Base-by-base conservation (phyloP, 78 protist genomes). In the Guillardia theta region DNA sequence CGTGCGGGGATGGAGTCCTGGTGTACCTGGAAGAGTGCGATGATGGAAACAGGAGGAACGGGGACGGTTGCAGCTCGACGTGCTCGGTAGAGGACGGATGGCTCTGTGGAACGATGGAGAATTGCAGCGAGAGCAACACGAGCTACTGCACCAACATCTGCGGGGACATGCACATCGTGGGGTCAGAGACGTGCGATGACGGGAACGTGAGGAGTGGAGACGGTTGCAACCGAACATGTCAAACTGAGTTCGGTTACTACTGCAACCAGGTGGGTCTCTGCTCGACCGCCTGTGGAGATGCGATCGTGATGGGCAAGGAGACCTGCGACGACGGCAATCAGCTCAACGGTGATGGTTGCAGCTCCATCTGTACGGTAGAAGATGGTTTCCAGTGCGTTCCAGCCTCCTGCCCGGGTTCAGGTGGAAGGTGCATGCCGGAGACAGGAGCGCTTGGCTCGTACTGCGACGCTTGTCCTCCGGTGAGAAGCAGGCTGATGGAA, bases 31-130 rank as follows among this genome's bases (percentile, higher is more conserved):
- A 88, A 64, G 43, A 45, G 54, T 88, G 93, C 62, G 93, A 88
- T 41, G 93, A 88, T 64, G 93, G 93, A 54, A 88, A 88, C 8
- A 36, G 4, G 15, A 36, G 21, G 70, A 30, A 48, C 64, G 53
- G 48, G 4, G 93, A 88, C 64, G 93, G 93, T 10, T 88, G 93
- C 93, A 22, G 47, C 6, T 18, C 53, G 45, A 27, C 0, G 3
- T 88, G 93, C 93, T 18, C 33, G 33, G 93, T 88, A 45, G 93
- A 88, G 93, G 54, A 9, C 64, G 93, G 93, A 15, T 88, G 93
- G 93, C 46, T 48, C 30, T 88, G 93, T 41, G 93, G 39, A 54
- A 41, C 30, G 3, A 36, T 12, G 45, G 8, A 18, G 39, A 6
- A 18, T 21, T 24, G 80, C 44, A 18, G 37, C n/a, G 90, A 30